Conservation (phyloP, 2,329 filamentous ascomycete species). For the Penicillium sp. region DNA sequence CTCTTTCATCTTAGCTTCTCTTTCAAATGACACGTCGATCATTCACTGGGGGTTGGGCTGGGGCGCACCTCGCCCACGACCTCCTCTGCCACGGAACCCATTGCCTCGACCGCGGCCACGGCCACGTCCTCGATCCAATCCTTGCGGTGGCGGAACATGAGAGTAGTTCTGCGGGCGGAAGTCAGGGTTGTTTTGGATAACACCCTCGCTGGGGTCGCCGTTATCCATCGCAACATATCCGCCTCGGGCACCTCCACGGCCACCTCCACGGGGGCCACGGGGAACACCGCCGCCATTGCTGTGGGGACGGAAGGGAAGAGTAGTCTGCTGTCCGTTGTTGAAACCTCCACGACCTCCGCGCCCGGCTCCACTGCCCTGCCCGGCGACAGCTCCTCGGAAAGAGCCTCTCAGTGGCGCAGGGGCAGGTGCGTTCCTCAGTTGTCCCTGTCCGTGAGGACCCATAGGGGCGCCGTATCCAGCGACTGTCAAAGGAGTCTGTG, state of each 20-base stretch:
- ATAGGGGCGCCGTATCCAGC: slow-evolving; percentile 57
- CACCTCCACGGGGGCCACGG: slow-evolving; percentile 24
- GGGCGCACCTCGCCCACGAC: slow-evolving; percentile 28
- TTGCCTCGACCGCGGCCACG: slow-evolving; percentile 39
- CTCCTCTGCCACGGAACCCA: slow-evolving; percentile 30
- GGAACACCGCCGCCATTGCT: slow-evolving; percentile 23
- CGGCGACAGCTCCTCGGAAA: slow-evolving; percentile 57
- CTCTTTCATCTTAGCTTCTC: not conserved
- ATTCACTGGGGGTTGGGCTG: slow-evolving; percentile 12
- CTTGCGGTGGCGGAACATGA: slow-evolving; percentile 50
- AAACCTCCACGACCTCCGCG: slow-evolving; percentile 36
- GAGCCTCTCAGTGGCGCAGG: slow-evolving; percentile 59
- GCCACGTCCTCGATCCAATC: slow-evolving; percentile 39
- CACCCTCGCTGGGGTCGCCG: slow-evolving; percentile 52
- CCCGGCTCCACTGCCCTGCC: slow-evolving; percentile 40
- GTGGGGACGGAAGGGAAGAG: slow-evolving; percentile 34
- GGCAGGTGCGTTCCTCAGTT: slow-evolving; percentile 56
- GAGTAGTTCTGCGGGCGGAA: slow-evolving; percentile 56
- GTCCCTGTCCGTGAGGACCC: slow-evolving; percentile 58
- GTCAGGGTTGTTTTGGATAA: slow-evolving; percentile 55
- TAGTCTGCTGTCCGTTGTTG: slow-evolving; percentile 26
- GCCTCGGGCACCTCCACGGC: slow-evolving; percentile 36
- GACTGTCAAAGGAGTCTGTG: slow-evolving; percentile 52
- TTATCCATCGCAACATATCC: slow-evolving; percentile 47
- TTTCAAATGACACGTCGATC: not conserved